Conservation (phyloP, 2,329 filamentous ascomycete genomes). For the Colletotrichum siamense region DNA sequence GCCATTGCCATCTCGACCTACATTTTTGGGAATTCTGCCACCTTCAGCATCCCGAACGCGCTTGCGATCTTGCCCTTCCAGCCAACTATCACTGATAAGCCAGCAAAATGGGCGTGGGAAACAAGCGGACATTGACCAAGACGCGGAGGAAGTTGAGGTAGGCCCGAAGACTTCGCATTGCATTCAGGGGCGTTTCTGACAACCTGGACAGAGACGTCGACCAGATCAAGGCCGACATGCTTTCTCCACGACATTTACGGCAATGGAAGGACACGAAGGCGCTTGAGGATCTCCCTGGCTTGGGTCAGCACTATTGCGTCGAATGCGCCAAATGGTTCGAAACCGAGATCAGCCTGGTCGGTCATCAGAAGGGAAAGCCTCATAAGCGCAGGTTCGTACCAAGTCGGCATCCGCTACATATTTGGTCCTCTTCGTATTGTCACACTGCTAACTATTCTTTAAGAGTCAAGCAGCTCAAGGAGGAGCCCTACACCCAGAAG, state of each 20-base stretch:
- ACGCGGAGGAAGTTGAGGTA: slow-evolving; percentile 76
- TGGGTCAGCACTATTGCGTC: slow-evolving; percentile 86
- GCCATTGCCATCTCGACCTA: not conserved
- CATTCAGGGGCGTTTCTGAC: not conserved
- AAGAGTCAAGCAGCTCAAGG: slow-evolving; percentile 85
- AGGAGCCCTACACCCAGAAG: slow-evolving; percentile 86
- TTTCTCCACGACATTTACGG: slow-evolving; percentile 78
- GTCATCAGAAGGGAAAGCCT: slow-evolving; percentile 85
- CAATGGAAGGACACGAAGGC: slow-evolving; percentile 81
- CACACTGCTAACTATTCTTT: not conserved
- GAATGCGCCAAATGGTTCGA: slow-evolving; percentile 98
- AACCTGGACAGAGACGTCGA: slow-evolving; percentile 77
- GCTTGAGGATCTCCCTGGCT: slow-evolving; percentile 83
- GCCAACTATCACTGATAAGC: not conserved
- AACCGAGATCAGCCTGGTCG: slow-evolving; percentile 74
- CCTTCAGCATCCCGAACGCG: not conserved
- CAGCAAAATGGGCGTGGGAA: slow-evolving; percentile 69
- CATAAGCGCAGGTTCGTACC: slow-evolving; percentile 81
- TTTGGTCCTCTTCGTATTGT: not conserved
- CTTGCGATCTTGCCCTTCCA: no score
- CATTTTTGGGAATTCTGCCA: slow-evolving; percentile 7
- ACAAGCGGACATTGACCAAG: slow-evolving; percentile 73
- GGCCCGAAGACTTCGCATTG: slow-evolving; percentile 17
- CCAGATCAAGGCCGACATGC: slow-evolving; percentile 85
- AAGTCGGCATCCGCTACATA: not conserved